phyloP scores from a whole-genome alignment of 2,329 filamentous ascomycete species.

The Trichoderma koningii region DNA sequence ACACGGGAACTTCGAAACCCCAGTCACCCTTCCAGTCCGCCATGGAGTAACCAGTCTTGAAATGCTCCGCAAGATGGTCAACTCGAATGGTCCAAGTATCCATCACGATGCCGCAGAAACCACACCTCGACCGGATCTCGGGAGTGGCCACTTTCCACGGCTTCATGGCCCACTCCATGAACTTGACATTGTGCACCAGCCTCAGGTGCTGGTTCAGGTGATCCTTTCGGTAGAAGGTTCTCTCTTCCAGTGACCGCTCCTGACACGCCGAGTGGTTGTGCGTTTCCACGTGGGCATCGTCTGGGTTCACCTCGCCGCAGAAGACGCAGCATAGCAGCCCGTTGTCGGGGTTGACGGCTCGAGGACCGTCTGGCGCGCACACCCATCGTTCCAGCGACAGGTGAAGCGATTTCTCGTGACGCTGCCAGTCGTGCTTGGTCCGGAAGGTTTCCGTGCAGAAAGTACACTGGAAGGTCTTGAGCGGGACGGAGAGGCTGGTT shows the following conservation, averaged over 20 bases:
- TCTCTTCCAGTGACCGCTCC: conserved; percentile 62
- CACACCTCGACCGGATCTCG: conserved; percentile 64
- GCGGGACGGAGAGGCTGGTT: conserved; percentile 44
- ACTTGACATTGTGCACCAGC: conserved; percentile 65
- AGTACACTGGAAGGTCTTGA: conserved; percentile 66
- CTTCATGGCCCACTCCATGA: conserved; percentile 64
- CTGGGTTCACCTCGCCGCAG: conserved; percentile 56
- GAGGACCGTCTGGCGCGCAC: conserved; percentile 60
- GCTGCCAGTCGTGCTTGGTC: conserved; percentile 69
- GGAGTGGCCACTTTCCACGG: conserved; percentile 62
- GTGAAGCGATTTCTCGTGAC: conserved; percentile 69
- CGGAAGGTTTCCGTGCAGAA: conserved; percentile 70
- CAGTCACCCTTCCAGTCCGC: conserved; percentile 70
- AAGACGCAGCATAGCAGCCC: conserved; percentile 60
- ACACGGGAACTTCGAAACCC: conserved; percentile 64
- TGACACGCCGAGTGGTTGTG: conserved; percentile 61
- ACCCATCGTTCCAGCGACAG: conserved; percentile 67
- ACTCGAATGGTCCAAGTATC: conserved; percentile 62
- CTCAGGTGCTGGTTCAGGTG: conserved; percentile 67
- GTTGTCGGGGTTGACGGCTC: conserved; percentile 60
- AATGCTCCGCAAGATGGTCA: conserved; percentile 68
- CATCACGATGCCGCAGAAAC: conserved; percentile 65
- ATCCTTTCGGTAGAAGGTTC: conserved; percentile 68
- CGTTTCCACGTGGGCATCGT: conserved; percentile 38
- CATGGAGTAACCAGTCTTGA: conserved; percentile 67